Percentiles rank a stretch among this genome's conserved stretches.
These are phyloP conservation scores for Naganishia cerealis DNA, from an alignment of 1,284 basidiomycete species.

Conservation along the genomic window DNA sequence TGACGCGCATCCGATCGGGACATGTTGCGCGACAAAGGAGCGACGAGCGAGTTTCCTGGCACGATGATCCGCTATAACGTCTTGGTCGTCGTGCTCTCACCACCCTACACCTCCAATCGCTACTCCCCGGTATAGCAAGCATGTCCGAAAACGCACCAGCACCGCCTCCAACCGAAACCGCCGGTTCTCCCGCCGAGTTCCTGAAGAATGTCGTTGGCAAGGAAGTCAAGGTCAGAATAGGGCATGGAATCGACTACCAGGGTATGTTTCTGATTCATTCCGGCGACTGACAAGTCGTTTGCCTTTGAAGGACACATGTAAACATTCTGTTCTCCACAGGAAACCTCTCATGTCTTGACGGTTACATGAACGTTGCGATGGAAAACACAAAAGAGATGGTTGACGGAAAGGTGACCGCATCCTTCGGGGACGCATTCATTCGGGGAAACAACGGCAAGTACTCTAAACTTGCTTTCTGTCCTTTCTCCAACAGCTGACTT, in stretches of 20 bases:
- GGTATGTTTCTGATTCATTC: conserved; percentile 60
- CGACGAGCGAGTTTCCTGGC: neutral
- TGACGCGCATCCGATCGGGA: conserved; percentile 7
- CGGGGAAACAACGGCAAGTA: conserved; percentile 90
- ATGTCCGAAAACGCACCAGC: conserved; percentile 28
- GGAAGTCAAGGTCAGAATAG: conserved; percentile 85
- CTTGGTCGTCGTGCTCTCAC: neutral
- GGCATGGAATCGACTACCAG: conserved; percentile 93
- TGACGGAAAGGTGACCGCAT: conserved; percentile 78
- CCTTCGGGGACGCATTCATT: conserved; percentile 91
- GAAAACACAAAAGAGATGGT: conserved; percentile 96
- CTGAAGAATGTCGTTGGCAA: conserved; percentile 93
- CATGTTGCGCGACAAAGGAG: conserved; percentile 4
- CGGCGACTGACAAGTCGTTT: neutral
- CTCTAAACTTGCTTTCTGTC: neutral
- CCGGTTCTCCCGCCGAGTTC: conserved; percentile 84
- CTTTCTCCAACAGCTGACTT: neutral
- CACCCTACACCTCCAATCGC: neutral
- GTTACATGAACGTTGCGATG: conserved; percentile 97
- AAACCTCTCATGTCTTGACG: conserved; percentile 91
- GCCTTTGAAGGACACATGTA: neutral
- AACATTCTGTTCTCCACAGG: conserved; percentile 59
- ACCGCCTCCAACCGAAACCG: conserved; percentile 33
- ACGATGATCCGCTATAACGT: neutral
- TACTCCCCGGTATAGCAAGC: neutral